Evolutionary conservation across 768 basidiomycete genomes (phyloP).

Genomic region (Tylopilus rubrobrunneus): DNA sequence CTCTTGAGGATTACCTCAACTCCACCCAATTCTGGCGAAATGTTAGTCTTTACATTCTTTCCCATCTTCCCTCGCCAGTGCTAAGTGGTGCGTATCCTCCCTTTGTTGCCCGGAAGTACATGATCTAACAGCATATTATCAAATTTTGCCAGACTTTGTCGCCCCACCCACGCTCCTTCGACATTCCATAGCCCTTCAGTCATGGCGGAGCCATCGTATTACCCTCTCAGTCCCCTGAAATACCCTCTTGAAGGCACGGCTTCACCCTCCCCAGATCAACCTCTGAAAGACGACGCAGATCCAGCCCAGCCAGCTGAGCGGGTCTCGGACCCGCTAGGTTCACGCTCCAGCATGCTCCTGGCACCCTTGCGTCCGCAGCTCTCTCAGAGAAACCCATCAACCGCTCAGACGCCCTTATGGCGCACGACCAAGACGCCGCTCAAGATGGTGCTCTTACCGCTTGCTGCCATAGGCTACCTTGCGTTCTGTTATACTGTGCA

Average conservation of each 20-base stretch:
- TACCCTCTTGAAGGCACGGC: not conserved
- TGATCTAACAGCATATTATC: not conserved
- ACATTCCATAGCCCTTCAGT: not conserved
- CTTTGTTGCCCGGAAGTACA: not conserved
- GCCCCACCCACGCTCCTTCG: constrained; percentile 9
- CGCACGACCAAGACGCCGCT: constrained; percentile 2
- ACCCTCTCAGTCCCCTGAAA: constrained; percentile 14
- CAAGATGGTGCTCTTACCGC: constrained; percentile 20
- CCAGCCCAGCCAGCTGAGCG: not conserved
- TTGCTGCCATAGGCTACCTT: constrained; percentile 27
- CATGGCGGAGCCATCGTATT: constrained; percentile 20
- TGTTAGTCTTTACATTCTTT: not conserved
- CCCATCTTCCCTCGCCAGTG: not conserved
- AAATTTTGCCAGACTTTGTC: not conserved
- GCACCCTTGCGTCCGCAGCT: constrained; percentile 5
- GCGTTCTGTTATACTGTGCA: constrained; percentile 28
- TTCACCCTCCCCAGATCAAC: not conserved
- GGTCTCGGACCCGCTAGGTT: not conserved
- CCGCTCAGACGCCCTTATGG: constrained; percentile 5
- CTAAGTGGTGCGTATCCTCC: not conserved
- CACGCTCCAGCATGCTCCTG: constrained; percentile 4
- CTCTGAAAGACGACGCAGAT: not conserved
- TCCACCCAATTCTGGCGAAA: too few species aligned
- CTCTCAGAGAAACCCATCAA: not conserved
- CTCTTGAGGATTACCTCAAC: too few species aligned